Conservation (phyloP, 176 grass and related monocot species). For the Carex scoparia region DNA sequence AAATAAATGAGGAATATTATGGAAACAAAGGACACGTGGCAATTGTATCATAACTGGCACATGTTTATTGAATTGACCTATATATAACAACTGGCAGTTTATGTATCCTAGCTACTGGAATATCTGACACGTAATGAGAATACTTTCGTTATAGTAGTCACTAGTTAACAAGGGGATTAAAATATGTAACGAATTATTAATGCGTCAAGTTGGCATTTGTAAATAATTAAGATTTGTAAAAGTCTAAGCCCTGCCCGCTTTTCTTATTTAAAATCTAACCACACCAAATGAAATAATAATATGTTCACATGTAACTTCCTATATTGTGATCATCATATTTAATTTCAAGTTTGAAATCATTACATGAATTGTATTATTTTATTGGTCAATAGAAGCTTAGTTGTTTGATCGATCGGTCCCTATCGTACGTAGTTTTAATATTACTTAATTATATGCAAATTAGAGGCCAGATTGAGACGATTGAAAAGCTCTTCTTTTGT, state of each 20-base stretch:
- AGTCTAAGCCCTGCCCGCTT: neutral
- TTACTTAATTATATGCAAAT: neutral
- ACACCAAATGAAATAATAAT: too few species aligned
- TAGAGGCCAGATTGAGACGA: neutral
- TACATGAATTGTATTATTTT: neutral
- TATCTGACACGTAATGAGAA: neutral
- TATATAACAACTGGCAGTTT: neutral
- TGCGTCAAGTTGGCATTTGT: neutral
- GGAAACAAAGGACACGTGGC: neutral
- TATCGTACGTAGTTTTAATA: neutral
- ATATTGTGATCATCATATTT: too few species aligned
- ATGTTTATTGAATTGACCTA: neutral
- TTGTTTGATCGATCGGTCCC: neutral
- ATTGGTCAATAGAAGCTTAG: neutral
- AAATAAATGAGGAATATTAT: neutral
- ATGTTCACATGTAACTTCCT: too few species aligned
- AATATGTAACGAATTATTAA: neutral
- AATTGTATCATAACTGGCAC: neutral
- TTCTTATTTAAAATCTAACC: neutral
- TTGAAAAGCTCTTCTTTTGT: neutral
- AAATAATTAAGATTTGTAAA: neutral
- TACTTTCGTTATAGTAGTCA: neutral
- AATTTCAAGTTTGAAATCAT: neutral
- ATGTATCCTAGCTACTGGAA: neutral
- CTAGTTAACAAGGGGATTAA: neutral